Percentiles rank a stretch among this genome's conserved stretches.
phyloP scores from a whole-genome alignment of 2,329 filamentous ascomycete genomes.

The Alternaria triticimaculans region DNA sequence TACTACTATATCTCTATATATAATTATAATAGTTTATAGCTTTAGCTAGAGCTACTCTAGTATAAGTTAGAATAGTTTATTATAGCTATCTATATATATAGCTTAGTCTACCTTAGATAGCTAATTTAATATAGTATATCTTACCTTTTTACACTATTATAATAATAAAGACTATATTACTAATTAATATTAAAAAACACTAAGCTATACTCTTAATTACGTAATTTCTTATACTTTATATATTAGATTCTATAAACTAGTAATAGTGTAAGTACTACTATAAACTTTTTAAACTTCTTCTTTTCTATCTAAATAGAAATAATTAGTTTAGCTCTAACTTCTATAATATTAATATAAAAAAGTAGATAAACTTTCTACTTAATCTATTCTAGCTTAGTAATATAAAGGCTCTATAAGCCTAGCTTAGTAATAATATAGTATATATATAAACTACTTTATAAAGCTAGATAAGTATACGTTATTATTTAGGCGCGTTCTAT shows the following conservation, averaged over 20 bases:
- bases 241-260: not conserved
- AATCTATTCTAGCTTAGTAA: slow-evolving; percentile 11
- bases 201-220: not conserved
- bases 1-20: slow-evolving; percentile 1
- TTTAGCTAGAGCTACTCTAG: slow-evolving; percentile 3
- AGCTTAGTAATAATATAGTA: not conserved
- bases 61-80: slow-evolving; percentile 12
- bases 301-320: slow-evolving; percentile 10
- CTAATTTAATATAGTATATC: slow-evolving; percentile 1
- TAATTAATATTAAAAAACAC: not conserved
- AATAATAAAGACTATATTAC: not conserved
- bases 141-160: not conserved
- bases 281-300: slow-evolving; percentile 17
- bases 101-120: slow-evolving; percentile 3
- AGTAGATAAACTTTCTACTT: slow-evolving; percentile 13
- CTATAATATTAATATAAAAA: slow-evolving; percentile 9
- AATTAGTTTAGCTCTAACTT: slow-evolving; percentile 3
- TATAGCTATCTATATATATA: slow-evolving; percentile 12
- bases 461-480: slow-evolving; percentile 16
- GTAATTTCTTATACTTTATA: not conserved
- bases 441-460: not conserved
- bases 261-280: slow-evolving; percentile 2
- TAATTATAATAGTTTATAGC: slow-evolving; percentile 2
- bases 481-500: slow-evolving; percentile 7
- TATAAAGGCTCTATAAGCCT: not conserved